These are phyloP conservation scores for Candida neerlandica DNA, from an alignment of 1,139 yeast genomes.

Conservation along the genomic window DNA sequence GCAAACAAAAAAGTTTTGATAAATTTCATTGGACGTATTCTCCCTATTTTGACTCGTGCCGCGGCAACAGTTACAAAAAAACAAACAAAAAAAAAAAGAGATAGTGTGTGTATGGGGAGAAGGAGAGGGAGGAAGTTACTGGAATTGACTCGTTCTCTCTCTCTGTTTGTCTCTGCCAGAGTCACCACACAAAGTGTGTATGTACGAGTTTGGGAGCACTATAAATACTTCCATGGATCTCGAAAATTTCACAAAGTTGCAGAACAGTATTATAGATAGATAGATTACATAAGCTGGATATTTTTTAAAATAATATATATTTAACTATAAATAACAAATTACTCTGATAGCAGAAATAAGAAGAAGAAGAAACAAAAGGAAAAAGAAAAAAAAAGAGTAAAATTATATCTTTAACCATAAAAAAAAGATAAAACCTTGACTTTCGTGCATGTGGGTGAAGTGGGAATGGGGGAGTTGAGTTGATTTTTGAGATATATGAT, in stretches of 20 bases:
- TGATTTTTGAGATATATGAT: neutral
- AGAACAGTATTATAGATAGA: neutral
- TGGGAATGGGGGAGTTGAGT: neutral
- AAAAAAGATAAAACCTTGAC: neutral
- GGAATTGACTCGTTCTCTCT: no score
- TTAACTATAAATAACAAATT: slow-evolving; percentile 1
- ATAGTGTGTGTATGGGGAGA: neutral
- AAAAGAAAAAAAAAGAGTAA: neutral
- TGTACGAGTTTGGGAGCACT: neutral
- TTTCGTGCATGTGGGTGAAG: neutral
- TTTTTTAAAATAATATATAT: neutral
- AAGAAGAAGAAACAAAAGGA: neutral
- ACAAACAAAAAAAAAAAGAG: neutral
- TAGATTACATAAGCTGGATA: neutral
- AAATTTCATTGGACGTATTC: neutral
- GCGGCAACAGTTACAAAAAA: no score
- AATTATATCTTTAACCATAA: neutral
- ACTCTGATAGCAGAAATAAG: neutral
- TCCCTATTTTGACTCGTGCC: slow-evolving; percentile 2
- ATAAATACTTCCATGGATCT: neutral
- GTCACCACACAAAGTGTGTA: no score
- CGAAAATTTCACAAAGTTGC: neutral
- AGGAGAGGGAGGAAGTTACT: neutral
- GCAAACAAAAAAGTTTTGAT: slow-evolving; percentile 2
- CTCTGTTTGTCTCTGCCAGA: no score